Evolutionary conservation across 148 eudicot genomes (phyloP).

Genomic region (Rhododendron molle): DNA sequence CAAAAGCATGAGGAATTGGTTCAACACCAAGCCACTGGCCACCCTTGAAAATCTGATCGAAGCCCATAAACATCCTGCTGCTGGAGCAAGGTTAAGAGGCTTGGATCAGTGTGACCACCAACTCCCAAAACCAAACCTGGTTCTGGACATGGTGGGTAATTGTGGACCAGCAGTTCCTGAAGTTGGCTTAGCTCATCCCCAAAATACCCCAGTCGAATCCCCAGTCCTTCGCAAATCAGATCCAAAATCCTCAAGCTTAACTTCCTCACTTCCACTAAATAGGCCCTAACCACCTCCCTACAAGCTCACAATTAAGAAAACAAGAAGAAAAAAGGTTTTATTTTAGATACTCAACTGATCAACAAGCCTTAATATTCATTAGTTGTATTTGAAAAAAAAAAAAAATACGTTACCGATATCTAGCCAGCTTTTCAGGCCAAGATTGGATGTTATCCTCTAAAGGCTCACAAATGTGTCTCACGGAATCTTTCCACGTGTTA

Average conservation of each 20-base stretch:
- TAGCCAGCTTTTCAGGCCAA: conserved; percentile 26
- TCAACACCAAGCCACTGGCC: neutral
- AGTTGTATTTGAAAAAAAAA: too few relatives aligned
- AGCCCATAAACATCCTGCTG: neutral
- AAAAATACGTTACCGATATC: conserved; percentile 5
- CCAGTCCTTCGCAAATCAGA: conserved; percentile 14
- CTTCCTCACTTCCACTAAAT: conserved; percentile 10
- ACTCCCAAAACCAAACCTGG: conserved; percentile 6
- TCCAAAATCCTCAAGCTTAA: conserved; percentile 2
- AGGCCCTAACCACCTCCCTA: conserved; percentile 14
- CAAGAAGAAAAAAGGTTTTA: neutral
- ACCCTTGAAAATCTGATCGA: neutral
- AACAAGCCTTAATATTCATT: neutral
- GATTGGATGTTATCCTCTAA: conserved; percentile 12
- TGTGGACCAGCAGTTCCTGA: neutral
- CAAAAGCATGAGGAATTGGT: neutral
- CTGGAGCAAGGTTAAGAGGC: neutral
- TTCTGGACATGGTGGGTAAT: conserved; percentile 7
- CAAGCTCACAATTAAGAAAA: neutral
- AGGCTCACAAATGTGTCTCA: conserved; percentile 21
- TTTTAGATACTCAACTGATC: too few relatives aligned
- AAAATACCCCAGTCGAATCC: conserved; percentile 5
- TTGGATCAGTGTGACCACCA: neutral
- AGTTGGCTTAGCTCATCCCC: neutral
- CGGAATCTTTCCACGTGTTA: conserved; percentile 21